These are phyloP conservation scores for Penicillium sclerotiorum DNA, from an alignment of 2,329 filamentous ascomycete genomes.

Conservation along the genomic window DNA sequence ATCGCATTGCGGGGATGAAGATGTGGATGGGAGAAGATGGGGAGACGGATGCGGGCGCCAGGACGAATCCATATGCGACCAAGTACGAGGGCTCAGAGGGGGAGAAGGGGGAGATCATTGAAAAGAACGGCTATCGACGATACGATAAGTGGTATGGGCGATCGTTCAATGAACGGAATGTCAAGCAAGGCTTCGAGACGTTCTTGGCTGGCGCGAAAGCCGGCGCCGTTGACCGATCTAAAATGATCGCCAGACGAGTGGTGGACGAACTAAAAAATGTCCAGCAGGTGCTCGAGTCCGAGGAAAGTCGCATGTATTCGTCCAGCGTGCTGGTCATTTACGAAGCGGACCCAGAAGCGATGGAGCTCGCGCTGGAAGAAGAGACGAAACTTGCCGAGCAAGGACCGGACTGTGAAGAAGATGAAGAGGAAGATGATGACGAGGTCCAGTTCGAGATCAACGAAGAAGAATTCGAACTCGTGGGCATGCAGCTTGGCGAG, in stretches of 20 bases:
- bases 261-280: conserved; percentile 46
- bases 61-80: conserved; percentile 37
- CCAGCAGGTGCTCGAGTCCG: conserved; percentile 53
- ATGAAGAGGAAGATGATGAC: conserved; percentile 32
- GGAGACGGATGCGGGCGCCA: conserved; percentile 33
- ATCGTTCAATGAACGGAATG: conserved; percentile 57
- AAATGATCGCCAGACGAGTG: conserved; percentile 45
- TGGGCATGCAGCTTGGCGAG: conserved; percentile 33
- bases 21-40: conserved; percentile 52
- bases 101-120: conserved; percentile 43
- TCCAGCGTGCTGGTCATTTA: conserved; percentile 67
- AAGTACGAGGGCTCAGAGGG: conserved; percentile 54
- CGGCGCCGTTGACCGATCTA: conserved; percentile 46
- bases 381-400: conserved; percentile 41
- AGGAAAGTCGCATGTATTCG: conserved; percentile 69
- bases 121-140: conserved; percentile 57
- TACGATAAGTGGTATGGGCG: conserved; percentile 70
- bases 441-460: conserved; percentile 32
- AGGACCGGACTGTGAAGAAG: conserved; percentile 25
- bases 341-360: conserved; percentile 62
- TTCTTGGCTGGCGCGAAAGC: conserved; percentile 55
- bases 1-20: conserved; percentile 68
- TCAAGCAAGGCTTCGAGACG: conserved; percentile 60
- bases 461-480: conserved; percentile 34
- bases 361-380: conserved; percentile 53